Percentiles rank a stretch among this genome's conserved stretches.
These are phyloP conservation scores for Suillus cothurnatus DNA, from an alignment of 768 basidiomycete species.

Conservation along the genomic window DNA sequence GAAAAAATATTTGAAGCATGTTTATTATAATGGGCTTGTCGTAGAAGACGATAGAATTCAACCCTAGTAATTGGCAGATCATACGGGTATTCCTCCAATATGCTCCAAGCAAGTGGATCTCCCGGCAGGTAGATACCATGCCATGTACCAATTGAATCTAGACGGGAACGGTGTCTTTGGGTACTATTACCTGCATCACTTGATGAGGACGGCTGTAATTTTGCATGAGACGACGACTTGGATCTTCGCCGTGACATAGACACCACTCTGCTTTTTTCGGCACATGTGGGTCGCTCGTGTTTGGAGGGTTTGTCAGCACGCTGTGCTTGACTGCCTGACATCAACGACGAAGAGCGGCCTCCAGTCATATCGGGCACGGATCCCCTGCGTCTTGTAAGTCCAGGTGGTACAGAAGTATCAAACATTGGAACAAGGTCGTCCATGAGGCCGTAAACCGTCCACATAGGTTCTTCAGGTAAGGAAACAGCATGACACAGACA, in stretches of 20 bases:
- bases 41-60: constrained; percentile 28
- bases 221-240: neutral
- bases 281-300: constrained; percentile 29
- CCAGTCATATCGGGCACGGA: constrained; percentile 12
- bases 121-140: neutral
- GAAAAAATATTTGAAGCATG: constrained; percentile 31
- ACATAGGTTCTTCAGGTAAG: constrained; percentile 2
- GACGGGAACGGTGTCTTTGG: neutral
- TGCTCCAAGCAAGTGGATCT: neutral
- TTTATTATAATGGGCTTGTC: constrained; percentile 26
- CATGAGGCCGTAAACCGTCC: constrained; percentile 8
- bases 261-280: constrained; percentile 29
- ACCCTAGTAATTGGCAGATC: constrained; percentile 16
- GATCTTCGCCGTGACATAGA: constrained; percentile 19
- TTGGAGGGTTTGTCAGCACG: constrained; percentile 23
- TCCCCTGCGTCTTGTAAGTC: constrained; percentile 17
- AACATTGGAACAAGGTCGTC: neutral
- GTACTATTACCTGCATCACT: neutral
- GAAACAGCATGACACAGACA: constrained; percentile 23
- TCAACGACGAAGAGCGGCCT: constrained; percentile 22
- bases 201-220: neutral
- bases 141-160: neutral
- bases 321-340: constrained; percentile 30
- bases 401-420: constrained; percentile 19
- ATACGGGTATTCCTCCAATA: too few relatives aligned